Evolutionary conservation across 805 yeast species (phyloP).

Genomic region (Scheffersomyces ergatensis): DNA sequence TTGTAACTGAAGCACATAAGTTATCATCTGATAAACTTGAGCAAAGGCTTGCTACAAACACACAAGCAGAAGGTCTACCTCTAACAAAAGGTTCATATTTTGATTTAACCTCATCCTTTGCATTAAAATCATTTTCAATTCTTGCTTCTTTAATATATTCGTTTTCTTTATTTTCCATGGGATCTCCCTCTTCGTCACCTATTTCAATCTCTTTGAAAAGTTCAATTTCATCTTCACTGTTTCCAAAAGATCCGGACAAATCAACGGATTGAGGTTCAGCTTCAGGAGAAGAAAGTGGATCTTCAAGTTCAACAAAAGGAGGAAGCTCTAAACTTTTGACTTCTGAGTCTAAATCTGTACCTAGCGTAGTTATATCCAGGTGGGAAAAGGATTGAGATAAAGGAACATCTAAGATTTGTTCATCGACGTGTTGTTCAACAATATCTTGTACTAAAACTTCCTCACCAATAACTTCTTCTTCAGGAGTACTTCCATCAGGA

Average conservation of each 20-base stretch:
- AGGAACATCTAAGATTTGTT: too few relatives aligned
- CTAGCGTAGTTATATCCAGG: too few relatives aligned
- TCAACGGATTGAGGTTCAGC: not conserved
- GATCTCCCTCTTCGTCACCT: not conserved
- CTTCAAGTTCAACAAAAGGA: not conserved
- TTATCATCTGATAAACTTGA: constrained; percentile 67
- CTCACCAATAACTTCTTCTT: too few relatives aligned
- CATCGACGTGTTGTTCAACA: too few relatives aligned
- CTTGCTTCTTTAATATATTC: too few relatives aligned
- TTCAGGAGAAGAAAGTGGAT: not conserved
- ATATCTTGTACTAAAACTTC: too few relatives aligned
- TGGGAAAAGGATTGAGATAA: too few relatives aligned
- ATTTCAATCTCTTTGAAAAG: not conserved
- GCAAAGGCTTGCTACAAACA: constrained; percentile 82
- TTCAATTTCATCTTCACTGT: not conserved
- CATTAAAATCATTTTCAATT: too few relatives aligned
- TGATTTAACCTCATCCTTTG: too few relatives aligned
- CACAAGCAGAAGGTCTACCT: constrained; percentile 81
- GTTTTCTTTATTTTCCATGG: not conserved
- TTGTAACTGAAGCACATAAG: constrained; percentile 63
- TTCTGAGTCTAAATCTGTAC: not conserved
- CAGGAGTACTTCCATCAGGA: too few relatives aligned
- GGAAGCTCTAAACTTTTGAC: not conserved
- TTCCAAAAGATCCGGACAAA: too few relatives aligned
- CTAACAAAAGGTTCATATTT: constrained; percentile 8